phyloP scores from a whole-genome alignment of 257 asterid genomes.

The Henckelia pumila region DNA sequence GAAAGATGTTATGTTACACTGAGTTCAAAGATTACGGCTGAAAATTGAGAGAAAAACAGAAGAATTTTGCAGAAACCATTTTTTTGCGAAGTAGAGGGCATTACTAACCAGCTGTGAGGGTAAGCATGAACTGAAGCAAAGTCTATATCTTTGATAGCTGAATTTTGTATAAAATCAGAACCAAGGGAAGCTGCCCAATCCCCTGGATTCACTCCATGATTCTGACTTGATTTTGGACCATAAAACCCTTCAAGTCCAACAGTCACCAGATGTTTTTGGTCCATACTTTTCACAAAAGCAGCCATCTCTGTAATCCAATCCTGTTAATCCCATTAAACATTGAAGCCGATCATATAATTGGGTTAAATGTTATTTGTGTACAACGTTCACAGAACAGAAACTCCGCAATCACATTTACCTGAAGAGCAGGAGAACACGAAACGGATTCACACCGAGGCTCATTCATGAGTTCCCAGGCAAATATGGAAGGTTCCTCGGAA shows the following conservation, averaged over 20 bases:
- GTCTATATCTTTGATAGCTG: constrained; percentile 48
- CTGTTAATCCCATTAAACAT: constrained; percentile 18
- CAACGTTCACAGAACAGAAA: no score
- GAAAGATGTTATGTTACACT: background rate
- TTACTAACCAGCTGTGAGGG: constrained; percentile 56
- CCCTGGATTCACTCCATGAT: constrained; percentile 47
- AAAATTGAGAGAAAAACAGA: background rate
- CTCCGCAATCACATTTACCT: constrained; percentile 27
- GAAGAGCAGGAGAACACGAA: constrained; percentile 47
- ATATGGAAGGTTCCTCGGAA: constrained; percentile 50
- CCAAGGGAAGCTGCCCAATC: constrained; percentile 62
- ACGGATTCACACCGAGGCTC: constrained; percentile 55
- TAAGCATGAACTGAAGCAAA: constrained; percentile 67
- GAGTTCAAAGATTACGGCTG: background rate
- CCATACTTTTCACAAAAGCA: constrained; percentile 48
- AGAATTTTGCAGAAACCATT: background rate
- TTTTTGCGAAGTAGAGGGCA: background rate
- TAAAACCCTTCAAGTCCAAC: constrained; percentile 63
- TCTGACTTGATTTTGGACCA: constrained; percentile 33
- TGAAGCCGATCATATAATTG: background rate
- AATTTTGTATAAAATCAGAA: constrained; percentile 49
- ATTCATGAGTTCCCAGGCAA: constrained; percentile 67
- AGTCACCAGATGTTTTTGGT: constrained; percentile 46
- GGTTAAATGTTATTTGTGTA: no score
- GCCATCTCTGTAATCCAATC: constrained; percentile 59